These are phyloP conservation scores for Thuja plicata DNA, from an alignment of 83 land plant genomes.

Conservation along the genomic window DNA sequence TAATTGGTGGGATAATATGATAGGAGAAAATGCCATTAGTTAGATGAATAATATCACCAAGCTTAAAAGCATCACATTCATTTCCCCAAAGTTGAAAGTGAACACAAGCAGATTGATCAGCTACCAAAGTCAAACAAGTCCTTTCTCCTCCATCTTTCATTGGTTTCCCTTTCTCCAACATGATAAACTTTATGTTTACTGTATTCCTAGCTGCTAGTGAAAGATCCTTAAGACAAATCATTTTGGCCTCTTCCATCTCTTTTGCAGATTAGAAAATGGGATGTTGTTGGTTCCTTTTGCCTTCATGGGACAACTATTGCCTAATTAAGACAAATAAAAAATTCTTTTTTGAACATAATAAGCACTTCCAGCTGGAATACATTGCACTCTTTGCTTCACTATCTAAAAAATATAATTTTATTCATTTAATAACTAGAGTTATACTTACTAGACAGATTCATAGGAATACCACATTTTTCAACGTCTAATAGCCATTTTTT, in stretches of 20 bases:
- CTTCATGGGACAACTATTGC: background rate
- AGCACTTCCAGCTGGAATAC: background rate
- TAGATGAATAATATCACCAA: conserved; percentile 76
- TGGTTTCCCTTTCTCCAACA: conserved; percentile 28
- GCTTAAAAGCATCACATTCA: conserved; percentile 85
- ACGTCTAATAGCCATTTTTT: too few species aligned
- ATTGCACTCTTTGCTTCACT: too few species aligned
- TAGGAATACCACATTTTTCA: too few species aligned
- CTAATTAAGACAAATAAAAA: background rate
- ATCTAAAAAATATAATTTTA: too few species aligned
- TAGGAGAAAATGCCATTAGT: conserved; percentile 79
- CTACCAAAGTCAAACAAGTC: conserved; percentile 59
- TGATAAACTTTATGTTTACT: conserved; percentile 56
- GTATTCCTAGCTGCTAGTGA: conserved; percentile 58
- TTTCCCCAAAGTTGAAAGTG: conserved; percentile 88
- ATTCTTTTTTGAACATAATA: background rate
- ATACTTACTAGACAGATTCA: too few species aligned
- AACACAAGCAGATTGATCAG: conserved; percentile 83
- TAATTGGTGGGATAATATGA: conserved; percentile 12
- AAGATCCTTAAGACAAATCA: conserved; percentile 47
- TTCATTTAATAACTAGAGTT: too few species aligned
- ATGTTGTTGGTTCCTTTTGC: background rate
- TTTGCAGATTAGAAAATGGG: background rate
- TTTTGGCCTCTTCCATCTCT: background rate
- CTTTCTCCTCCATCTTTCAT: conserved; percentile 38